phyloP scores from a whole-genome alignment of 2,329 filamentous ascomycete species.

The Tolypocladium sp. region DNA sequence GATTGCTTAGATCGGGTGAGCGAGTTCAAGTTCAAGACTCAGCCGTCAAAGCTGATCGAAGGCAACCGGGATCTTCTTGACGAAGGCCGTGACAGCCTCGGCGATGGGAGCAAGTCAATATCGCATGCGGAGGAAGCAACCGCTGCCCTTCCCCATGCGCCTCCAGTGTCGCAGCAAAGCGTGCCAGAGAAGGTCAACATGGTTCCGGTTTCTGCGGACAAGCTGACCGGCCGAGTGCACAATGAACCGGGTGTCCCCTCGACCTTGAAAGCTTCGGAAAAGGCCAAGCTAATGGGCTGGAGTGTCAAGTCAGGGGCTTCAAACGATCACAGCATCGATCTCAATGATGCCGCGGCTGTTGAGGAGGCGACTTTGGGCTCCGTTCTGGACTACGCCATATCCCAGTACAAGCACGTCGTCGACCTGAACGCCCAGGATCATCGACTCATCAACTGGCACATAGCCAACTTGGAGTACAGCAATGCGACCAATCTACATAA shows the following conservation, averaged over 20 bases:
- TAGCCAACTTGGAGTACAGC: conserved; percentile 95
- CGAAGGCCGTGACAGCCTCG: conserved; percentile 67
- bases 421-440: conserved; percentile 81
- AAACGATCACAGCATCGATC: conserved; percentile 58
- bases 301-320: conserved; percentile 54
- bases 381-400: conserved; percentile 87
- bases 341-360: conserved; percentile 55
- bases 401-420: conserved; percentile 75
- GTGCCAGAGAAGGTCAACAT: conserved; percentile 44
- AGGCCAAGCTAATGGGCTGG: conserved; percentile 79
- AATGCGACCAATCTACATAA: conserved; percentile 84
- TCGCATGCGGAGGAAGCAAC: conserved; percentile 60
- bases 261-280: conserved; percentile 64
- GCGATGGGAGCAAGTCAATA: conserved; percentile 63
- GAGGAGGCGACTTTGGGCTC: conserved; percentile 71
- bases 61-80: conserved; percentile 78
- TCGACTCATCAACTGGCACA: conserved; percentile 92
- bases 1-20: conserved; percentile 89
- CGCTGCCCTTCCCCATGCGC: conserved; percentile 48
- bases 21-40: conserved; percentile 74
- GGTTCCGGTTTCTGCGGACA: conserved; percentile 56
- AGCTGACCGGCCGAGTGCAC: conserved; percentile 63
- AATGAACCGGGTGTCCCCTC: conserved; percentile 60
- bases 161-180: conserved; percentile 43
- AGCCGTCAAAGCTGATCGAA: conserved; percentile 61